Conservation (phyloP, 305 asterid genomes). For the Galium porrigens region DNA sequence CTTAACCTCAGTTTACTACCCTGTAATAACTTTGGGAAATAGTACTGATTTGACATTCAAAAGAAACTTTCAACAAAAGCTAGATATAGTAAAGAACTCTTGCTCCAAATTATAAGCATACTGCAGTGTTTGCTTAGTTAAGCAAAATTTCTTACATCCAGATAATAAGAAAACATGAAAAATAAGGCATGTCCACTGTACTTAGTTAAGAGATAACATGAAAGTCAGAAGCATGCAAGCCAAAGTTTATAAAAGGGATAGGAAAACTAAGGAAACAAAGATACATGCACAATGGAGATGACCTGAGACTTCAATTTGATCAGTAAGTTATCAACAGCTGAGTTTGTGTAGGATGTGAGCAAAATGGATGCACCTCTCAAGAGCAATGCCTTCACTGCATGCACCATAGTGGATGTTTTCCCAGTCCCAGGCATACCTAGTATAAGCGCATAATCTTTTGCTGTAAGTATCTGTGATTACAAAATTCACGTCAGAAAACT, state of each 20-base stretch:
- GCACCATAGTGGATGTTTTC: conserved; percentile 92
- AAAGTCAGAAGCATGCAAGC: background rate
- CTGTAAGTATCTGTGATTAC: conserved; percentile 62
- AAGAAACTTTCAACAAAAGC: background rate
- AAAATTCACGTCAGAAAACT: background rate
- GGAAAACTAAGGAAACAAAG: conserved; percentile 7
- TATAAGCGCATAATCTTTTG: conserved; percentile 81
- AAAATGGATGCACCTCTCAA: conserved; percentile 30
- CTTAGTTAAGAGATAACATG: background rate
- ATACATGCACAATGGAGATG: conserved; percentile 20
- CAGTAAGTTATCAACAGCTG: conserved; percentile 88
- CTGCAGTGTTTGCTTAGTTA: background rate
- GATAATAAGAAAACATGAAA: background rate
- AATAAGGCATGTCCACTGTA: background rate
- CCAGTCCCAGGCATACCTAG: conserved; percentile 99
- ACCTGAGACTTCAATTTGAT: conserved; percentile 89
- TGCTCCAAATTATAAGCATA: background rate
- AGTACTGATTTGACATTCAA: background rate
- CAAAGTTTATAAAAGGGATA: background rate
- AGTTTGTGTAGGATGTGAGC: conserved; percentile 27
- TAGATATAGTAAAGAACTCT: background rate
- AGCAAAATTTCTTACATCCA: background rate
- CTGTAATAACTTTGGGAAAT: background rate
- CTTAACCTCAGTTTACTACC: background rate
- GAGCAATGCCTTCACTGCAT: conserved; percentile 76